These are phyloP conservation scores for Chaetoceros muelleri DNA, from an alignment of 108 stramenopile genomes.

Conservation along the genomic window DNA sequence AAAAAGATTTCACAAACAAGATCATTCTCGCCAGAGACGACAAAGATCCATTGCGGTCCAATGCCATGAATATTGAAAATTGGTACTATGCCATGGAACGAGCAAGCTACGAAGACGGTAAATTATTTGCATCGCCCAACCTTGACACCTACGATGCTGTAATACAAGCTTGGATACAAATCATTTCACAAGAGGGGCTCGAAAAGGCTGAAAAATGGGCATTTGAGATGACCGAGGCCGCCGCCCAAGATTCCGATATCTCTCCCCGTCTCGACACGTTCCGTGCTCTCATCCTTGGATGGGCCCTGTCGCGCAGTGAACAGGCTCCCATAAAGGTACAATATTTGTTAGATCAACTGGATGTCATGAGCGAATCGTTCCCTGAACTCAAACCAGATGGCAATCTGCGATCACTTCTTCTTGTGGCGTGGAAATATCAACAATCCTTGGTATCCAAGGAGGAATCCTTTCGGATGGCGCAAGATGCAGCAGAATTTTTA, in stretches of 20 bases:
- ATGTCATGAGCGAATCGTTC: neutral
- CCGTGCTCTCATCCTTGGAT: neutral
- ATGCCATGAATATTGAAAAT: neutral
- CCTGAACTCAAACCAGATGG: neutral
- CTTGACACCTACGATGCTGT: neutral
- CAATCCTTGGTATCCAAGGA: neutral
- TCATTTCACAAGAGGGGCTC: neutral
- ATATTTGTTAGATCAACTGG: conserved; percentile 36
- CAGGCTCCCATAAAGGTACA: conserved; percentile 36
- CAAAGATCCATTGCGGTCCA: neutral
- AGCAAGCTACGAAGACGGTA: neutral
- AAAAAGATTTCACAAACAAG: neutral
- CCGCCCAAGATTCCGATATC: neutral
- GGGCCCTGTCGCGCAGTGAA: neutral
- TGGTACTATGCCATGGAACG: neutral
- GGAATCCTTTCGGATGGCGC: neutral
- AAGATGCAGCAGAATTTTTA: neutral
- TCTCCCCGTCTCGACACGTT: neutral
- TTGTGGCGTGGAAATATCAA: neutral
- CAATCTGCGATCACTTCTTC: neutral
- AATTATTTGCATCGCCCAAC: neutral
- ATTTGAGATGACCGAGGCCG: neutral
- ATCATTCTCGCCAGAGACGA: neutral
- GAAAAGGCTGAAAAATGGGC: neutral
- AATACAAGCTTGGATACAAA: neutral